Evolutionary conservation across 2,329 filamentous ascomycete species (phyloP), one percentile per base, ranked within the genome.

Genomic region (Penicillium frequentans): DNA sequence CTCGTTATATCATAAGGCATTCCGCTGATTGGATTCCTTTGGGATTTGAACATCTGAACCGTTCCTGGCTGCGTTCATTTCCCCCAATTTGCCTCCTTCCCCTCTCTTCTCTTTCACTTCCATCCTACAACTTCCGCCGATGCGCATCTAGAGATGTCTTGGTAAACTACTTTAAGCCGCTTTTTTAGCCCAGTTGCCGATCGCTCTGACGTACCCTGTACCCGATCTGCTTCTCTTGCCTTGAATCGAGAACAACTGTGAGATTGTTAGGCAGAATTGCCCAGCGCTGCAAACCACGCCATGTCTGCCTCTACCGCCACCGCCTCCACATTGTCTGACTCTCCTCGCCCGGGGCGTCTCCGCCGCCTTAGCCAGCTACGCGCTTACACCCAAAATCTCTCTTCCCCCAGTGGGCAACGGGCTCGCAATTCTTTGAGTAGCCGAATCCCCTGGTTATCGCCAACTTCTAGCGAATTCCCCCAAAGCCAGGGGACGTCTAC

Each of bases 361-460:
- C 73, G 74, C 46, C 73, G 75, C 49, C 64, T 77, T 47, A 77
- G 73, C 67, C 73, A 74, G 65, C 68, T 77, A 54, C 71, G 74
- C 55, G 68, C 73, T 42, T 75, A 75, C 62, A 73, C 73, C 3
- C 69, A 75, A 46, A 69, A 66, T 52, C 67, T 66, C 46, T 61
- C 67, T 24, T 61, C 66, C 27, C 49, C 64, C 35, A 59, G 54
- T 53, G 55, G 60, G 24, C 66, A 68, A 49, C 72, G 68, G 31
- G 66, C 68, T 59, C 73, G 72, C 52, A 71, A 72, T 57, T 73
- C 71, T 56, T 57, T 76, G 33, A 70, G 69, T 53, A 73, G 62
- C 62, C 68, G 75, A 55, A 66, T 75, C 31, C 68, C 74, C 43
- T 73, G 72, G 63, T 58, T 73, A 55, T 69, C 70, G 27, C 68